Evolutionary conservation across 306 rosid genomes (phyloP).

Genomic region (Boehmeria nivea): DNA sequence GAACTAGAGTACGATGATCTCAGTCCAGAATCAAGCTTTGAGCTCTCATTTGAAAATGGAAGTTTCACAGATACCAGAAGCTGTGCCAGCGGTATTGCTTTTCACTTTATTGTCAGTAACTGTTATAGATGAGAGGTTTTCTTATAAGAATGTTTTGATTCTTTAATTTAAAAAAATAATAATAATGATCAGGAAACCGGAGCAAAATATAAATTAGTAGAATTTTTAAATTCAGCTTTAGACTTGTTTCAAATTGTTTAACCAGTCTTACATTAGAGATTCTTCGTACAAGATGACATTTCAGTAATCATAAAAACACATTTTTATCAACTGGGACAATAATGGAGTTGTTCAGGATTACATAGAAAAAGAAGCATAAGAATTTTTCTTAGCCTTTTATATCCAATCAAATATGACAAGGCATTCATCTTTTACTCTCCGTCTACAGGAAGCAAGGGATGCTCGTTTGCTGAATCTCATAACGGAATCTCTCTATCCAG

Average conservation of each 20-base stretch:
- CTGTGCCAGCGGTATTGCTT: conserved; percentile 46
- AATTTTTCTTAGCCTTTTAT: conserved; percentile 12
- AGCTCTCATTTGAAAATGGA: conserved; percentile 32
- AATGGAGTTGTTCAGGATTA: too few species aligned
- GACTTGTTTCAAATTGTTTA: too few species aligned
- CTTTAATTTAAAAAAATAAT: too few species aligned
- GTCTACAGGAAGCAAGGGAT: conserved; percentile 50
- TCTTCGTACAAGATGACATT: too few species aligned
- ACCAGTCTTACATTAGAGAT: too few species aligned
- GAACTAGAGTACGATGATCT: conserved; percentile 22
- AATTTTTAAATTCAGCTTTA: too few species aligned
- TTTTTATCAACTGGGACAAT: background rate
- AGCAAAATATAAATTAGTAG: too few species aligned
- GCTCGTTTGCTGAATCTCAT: conserved; percentile 41
- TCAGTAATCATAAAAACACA: too few species aligned
- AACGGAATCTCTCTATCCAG: conserved; percentile 31
- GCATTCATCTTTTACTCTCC: conserved; percentile 5
- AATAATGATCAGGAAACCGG: too few species aligned
- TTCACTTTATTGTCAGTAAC: conserved; percentile 15
- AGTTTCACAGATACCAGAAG: conserved; percentile 47
- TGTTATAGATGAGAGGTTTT: conserved; percentile 4
- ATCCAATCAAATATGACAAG: conserved; percentile 4
- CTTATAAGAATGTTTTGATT: background rate
- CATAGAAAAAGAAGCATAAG: background rate
- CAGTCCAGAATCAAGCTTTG: conserved; percentile 25